Conservation (phyloP, 2,329 filamentous ascomycete genomes). For the Aspergillus cejpii region DNA sequence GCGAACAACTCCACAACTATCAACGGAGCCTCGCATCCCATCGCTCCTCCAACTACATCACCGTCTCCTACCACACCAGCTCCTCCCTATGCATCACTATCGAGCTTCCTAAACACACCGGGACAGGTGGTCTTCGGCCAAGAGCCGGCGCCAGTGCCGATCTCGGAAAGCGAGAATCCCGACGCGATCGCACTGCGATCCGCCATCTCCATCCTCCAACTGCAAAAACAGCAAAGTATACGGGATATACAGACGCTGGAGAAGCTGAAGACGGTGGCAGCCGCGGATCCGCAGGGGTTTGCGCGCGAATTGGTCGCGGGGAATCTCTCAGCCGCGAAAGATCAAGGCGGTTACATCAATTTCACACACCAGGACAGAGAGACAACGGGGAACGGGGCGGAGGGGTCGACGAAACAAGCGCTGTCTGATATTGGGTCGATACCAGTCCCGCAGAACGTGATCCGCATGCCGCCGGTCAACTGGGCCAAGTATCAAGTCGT, state of each 20-base stretch:
- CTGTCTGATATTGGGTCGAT: slow-evolving; percentile 53
- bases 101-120: slow-evolving; percentile 14
- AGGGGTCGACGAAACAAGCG: background rate
- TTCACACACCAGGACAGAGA: slow-evolving; percentile 36
- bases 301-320: slow-evolving; percentile 60
- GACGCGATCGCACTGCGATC: slow-evolving; percentile 82
- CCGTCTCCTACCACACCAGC: slow-evolving; percentile 23
- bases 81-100: slow-evolving; percentile 7
- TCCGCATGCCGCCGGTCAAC: slow-evolving; percentile 83
- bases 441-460: slow-evolving; percentile 71
- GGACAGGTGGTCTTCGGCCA: slow-evolving; percentile 26
- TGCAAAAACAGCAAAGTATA: slow-evolving; percentile 72
- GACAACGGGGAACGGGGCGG: slow-evolving; percentile 19
- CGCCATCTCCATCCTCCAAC: slow-evolving; percentile 77
- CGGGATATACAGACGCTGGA: slow-evolving; percentile 67
- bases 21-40: slow-evolving; percentile 22
- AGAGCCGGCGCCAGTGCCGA: slow-evolving; percentile 38
- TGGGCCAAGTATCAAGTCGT: slow-evolving; percentile 93
- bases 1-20: slow-evolving; percentile 13
- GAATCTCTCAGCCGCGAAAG: slow-evolving; percentile 44
- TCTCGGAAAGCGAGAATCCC: slow-evolving; percentile 56
- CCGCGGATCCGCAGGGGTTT: slow-evolving; percentile 66
- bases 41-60: slow-evolving; percentile 29
- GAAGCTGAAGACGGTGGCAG: slow-evolving; percentile 62
- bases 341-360: slow-evolving; percentile 29